These are phyloP conservation scores for Fusarium temperatum DNA, from an alignment of 2,329 filamentous ascomycete genomes.

Conservation along the genomic window DNA sequence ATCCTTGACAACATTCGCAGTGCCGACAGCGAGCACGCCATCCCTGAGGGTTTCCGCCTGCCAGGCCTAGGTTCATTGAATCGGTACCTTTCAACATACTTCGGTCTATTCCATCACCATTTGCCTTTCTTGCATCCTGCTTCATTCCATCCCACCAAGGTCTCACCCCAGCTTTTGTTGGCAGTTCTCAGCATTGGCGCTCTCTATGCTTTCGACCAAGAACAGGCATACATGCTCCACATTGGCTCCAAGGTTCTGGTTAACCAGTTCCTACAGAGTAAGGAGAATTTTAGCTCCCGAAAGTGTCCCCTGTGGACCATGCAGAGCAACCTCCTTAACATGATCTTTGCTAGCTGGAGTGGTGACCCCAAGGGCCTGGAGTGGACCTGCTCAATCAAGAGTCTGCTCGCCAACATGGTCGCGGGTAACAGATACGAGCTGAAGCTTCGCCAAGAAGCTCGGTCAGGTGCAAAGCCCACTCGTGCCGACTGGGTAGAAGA, in stretches of 20 bases:
- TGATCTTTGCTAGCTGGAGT: constrained; percentile 99
- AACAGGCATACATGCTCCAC: constrained; percentile 96
- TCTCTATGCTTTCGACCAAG: constrained; percentile 95
- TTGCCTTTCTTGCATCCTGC: constrained; percentile 93
- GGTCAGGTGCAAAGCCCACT: constrained; percentile 77
- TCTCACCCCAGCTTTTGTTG: constrained; percentile 84
- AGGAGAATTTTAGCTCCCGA: constrained; percentile 97
- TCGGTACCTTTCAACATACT: constrained; percentile 93
- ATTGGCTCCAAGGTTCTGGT: constrained; percentile 97
- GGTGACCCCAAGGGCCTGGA: constrained; percentile 96
- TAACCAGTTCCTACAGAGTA: constrained; percentile 96
- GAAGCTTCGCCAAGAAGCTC: constrained; percentile 89
- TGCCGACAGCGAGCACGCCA: constrained; percentile 81
- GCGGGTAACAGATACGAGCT: constrained; percentile 96
- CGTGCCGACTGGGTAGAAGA: constrained; percentile 96
- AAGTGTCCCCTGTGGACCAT: constrained; percentile 98
- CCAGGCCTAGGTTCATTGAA: constrained; percentile 85
- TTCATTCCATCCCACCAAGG: constrained; percentile 83
- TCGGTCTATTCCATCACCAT: constrained; percentile 96
- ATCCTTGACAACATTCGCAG: constrained; percentile 88
- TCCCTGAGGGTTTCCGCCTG: constrained; percentile 89
- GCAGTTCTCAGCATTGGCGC: constrained; percentile 95
- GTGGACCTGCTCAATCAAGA: constrained; percentile 99
- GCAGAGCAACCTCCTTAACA: constrained; percentile 96
- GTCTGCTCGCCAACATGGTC: constrained; percentile 97